Percentiles rank a stretch among this genome's conserved stretches.
Conservation (phyloP, 139 green algal genomes). For the Parachlorella kessleri region DNA sequence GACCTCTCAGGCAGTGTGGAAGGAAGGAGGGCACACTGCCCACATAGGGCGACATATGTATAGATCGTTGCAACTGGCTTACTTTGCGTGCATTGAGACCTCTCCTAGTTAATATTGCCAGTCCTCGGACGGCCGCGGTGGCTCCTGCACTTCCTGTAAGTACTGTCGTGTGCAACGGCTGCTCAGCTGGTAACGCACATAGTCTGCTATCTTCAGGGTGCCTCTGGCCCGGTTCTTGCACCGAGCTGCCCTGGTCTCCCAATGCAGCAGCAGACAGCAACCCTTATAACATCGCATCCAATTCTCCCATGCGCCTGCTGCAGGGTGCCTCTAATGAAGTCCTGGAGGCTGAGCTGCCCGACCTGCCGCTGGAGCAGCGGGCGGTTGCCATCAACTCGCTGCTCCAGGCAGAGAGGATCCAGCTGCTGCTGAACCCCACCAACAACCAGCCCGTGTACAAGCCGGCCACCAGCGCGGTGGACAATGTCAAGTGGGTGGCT, state of each 20-base stretch:
- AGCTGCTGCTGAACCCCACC: conserved; percentile 20
- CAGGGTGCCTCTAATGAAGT: conserved; percentile 14
- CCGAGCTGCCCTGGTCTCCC: too few relatives aligned
- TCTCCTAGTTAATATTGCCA: too few relatives aligned
- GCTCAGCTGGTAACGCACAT: too few relatives aligned
- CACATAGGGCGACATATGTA: not conserved
- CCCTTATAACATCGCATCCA: not conserved
- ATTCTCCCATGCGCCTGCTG: not conserved
- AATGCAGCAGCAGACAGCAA: not conserved
- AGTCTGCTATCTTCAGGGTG: too few relatives aligned
- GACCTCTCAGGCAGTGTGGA: too few relatives aligned
- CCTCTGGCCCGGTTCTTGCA: too few relatives aligned
- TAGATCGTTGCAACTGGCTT: not conserved
- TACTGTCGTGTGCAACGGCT: too few relatives aligned
- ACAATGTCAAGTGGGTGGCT: conserved; percentile 39
- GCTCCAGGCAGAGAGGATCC: conserved; percentile 19
- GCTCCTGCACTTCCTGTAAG: too few relatives aligned
- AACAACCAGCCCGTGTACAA: conserved; percentile 33
- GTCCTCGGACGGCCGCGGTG: too few relatives aligned
- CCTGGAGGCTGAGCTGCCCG: conserved; percentile 23
- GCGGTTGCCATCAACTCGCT: conserved; percentile 46
- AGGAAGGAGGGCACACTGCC: too few relatives aligned
- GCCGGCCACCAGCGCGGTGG: conserved; percentile 1
- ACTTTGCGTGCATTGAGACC: not conserved
- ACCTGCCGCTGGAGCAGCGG: conserved; percentile 26